A percentile compares a stretch with the other conserved stretches of the same genome.
Conservation (phyloP, 2,329 filamentous ascomycete genomes). For the Metarhizium sp. region DNA sequence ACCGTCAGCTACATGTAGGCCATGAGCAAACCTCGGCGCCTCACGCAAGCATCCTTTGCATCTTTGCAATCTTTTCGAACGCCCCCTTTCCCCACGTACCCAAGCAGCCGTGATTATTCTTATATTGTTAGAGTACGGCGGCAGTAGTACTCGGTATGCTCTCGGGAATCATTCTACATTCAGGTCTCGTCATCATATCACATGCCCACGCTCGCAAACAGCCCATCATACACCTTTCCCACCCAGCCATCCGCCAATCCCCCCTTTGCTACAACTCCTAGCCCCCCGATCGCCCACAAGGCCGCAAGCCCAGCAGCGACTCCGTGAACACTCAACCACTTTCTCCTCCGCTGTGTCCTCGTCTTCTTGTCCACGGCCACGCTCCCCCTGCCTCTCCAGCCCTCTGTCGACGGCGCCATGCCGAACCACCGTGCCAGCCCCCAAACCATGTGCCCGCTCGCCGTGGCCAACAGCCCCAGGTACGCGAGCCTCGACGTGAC, state of each 20-base stretch:
- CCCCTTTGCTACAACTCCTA: slow-evolving; percentile 67
- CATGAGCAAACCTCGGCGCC: too few species aligned
- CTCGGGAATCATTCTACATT: too few species aligned
- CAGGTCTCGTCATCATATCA: slow-evolving; percentile 7
- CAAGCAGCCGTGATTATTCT: background rate
- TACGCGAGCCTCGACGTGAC: slow-evolving; percentile 61
- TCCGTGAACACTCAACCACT: slow-evolving; percentile 64
- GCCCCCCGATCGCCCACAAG: slow-evolving; percentile 73
- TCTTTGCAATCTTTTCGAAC: background rate
- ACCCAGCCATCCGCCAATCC: slow-evolving; percentile 70
- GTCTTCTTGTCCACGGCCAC: slow-evolving; percentile 38
- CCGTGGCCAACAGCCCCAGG: slow-evolving; percentile 53
- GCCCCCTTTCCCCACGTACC: background rate
- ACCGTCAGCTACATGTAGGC: background rate
- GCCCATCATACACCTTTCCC: slow-evolving; percentile 66
- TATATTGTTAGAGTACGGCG: too few species aligned
- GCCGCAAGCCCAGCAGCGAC: slow-evolving; percentile 46
- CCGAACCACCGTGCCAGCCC: slow-evolving; percentile 78
- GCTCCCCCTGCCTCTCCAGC: slow-evolving; percentile 32
- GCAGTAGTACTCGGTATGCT: too few species aligned
- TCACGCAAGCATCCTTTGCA: too few species aligned
- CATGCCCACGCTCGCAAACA: slow-evolving; percentile 32
- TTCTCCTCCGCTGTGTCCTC: slow-evolving; percentile 47
- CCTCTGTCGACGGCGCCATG: slow-evolving; percentile 47
- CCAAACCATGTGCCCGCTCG: slow-evolving; percentile 72